phyloP scores from a whole-genome alignment of 495 filamentous ascomycete species.

The Hyphodiscus hymeniophilus region DNA sequence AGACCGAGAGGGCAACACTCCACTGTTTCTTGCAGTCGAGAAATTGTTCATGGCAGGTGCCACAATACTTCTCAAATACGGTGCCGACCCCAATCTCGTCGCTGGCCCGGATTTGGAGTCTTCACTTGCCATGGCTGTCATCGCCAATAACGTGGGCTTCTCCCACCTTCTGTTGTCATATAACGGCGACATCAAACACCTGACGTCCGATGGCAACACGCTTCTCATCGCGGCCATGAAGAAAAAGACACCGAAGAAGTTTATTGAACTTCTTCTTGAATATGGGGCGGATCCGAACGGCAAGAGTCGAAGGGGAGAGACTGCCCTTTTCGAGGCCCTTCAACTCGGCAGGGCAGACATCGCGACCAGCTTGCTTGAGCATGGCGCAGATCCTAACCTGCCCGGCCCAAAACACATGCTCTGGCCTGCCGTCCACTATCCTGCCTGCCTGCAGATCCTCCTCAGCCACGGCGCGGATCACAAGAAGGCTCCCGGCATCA shows the following conservation, averaged over 20 bases:
- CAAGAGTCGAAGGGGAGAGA: slow-evolving; percentile 42
- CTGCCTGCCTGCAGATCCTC: slow-evolving; percentile 32
- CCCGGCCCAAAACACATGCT: slow-evolving; percentile 43
- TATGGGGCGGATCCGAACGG: slow-evolving; percentile 41
- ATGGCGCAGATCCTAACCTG: slow-evolving; percentile 37
- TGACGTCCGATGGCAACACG: slow-evolving; percentile 37
- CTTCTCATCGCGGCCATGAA: slow-evolving; percentile 38
- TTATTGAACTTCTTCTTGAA: slow-evolving; percentile 39
- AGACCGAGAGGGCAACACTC: slow-evolving; percentile 32
- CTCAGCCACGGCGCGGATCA: slow-evolving; percentile 35
- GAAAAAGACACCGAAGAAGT: slow-evolving; percentile 30
- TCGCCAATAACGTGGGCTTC: slow-evolving; percentile 32
- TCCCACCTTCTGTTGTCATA: slow-evolving; percentile 39
- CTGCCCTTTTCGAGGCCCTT: slow-evolving; percentile 39
- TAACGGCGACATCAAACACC: slow-evolving; percentile 34
- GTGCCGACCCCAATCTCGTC: slow-evolving; percentile 39
- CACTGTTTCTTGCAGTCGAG: slow-evolving; percentile 34
- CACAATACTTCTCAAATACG: slow-evolving; percentile 39
- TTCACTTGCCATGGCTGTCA: slow-evolving; percentile 31
- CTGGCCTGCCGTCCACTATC: slow-evolving; percentile 35
- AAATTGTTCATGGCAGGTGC: slow-evolving; percentile 35
- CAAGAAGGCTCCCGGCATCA: slow-evolving; percentile 35
- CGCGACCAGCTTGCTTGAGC: slow-evolving; percentile 25
- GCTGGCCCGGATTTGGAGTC: slow-evolving; percentile 31
- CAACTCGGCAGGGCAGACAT: slow-evolving; percentile 27